phyloP scores from a whole-genome alignment of 2,329 filamentous ascomycete genomes.

The Parasarocladium wereldwijsianum region DNA sequence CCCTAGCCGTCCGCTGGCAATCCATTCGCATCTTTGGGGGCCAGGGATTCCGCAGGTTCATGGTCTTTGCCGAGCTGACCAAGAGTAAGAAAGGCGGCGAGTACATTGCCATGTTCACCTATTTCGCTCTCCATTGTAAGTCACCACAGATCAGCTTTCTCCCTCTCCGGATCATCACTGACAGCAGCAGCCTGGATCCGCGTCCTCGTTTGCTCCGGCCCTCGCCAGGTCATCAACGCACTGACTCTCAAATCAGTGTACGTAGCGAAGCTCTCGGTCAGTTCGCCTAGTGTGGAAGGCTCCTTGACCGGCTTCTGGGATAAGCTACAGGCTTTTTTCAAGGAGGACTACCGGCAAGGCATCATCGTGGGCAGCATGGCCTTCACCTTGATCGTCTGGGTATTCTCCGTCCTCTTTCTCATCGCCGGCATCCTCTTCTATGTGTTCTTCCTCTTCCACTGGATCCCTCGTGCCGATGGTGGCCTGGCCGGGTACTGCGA shows the following conservation, averaged over 20 bases:
- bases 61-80: constrained; percentile 85
- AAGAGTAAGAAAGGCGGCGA: constrained; percentile 84
- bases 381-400: constrained; percentile 83
- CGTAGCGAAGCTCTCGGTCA: constrained; percentile 51
- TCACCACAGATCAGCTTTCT: constrained; percentile 3
- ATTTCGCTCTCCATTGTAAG: constrained; percentile 59
- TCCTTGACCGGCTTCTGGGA: constrained; percentile 64
- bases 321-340: constrained; percentile 61
- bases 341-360: constrained; percentile 62
- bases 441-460: constrained; percentile 80
- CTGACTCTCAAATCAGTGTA: constrained; percentile 80
- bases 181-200: constrained; percentile 59
- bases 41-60: constrained; percentile 73
- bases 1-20: constrained; percentile 70
- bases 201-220: constrained; percentile 79
- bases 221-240: constrained; percentile 80
- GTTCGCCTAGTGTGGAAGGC: constrained; percentile 37
- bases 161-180: constrained; percentile 4
- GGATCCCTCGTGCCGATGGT: constrained; percentile 71
- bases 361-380: constrained; percentile 80
- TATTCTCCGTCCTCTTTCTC: constrained; percentile 63
- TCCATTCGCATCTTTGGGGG: constrained; percentile 61
- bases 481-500: constrained; percentile 75
- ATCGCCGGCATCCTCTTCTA: constrained; percentile 67
- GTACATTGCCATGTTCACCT: constrained; percentile 81